Conservation (phyloP, 164 flowering plant genomes). For the Nymphaea colorata region DNA sequence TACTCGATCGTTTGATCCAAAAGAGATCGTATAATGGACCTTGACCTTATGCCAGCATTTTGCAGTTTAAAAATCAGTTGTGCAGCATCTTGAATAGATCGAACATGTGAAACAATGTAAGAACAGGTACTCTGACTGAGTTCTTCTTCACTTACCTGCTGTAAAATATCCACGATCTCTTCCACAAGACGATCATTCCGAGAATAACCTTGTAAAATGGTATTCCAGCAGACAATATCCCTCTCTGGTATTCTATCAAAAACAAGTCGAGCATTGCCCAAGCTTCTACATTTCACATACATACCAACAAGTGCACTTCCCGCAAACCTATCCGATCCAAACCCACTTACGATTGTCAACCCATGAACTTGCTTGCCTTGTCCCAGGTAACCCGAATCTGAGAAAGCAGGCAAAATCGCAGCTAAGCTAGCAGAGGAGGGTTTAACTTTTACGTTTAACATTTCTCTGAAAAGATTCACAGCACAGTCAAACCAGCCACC, state of each 20-base stretch:
- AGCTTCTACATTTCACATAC: slow-evolving; percentile 17
- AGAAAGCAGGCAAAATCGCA: slow-evolving; percentile 18
- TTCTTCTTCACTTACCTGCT: slow-evolving; percentile 9
- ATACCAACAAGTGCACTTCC: slow-evolving; percentile 18
- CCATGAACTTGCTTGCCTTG: slow-evolving; percentile 21
- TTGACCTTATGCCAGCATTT: slow-evolving; percentile 4
- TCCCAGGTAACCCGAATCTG: slow-evolving; percentile 13
- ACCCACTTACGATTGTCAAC: slow-evolving; percentile 10
- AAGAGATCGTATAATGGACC: background rate
- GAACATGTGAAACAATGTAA: slow-evolving; percentile 9
- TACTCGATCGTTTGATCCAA: slow-evolving; percentile 10
- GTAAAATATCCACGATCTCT: slow-evolving; percentile 14
- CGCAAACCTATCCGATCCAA: slow-evolving; percentile 13
- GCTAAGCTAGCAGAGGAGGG: slow-evolving; percentile 17
- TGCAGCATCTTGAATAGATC: slow-evolving; percentile 6
- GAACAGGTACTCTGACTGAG: slow-evolving; percentile 16
- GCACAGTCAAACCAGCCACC: slow-evolving; percentile 9
- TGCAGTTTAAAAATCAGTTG: slow-evolving; percentile 10
- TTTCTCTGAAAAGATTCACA: slow-evolving; percentile 14
- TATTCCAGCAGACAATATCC: slow-evolving; percentile 21
- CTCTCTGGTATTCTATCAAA: slow-evolving; percentile 16
- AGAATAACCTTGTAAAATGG: slow-evolving; percentile 19
- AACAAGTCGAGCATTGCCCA: slow-evolving; percentile 14
- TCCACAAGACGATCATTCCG: slow-evolving; percentile 6
- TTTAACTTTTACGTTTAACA: slow-evolving; percentile 11